A percentile compares a stretch with the other conserved stretches of the same genome.
Evolutionary conservation across 306 rosid genomes (phyloP).

Genomic region (Crotalaria pallida): DNA sequence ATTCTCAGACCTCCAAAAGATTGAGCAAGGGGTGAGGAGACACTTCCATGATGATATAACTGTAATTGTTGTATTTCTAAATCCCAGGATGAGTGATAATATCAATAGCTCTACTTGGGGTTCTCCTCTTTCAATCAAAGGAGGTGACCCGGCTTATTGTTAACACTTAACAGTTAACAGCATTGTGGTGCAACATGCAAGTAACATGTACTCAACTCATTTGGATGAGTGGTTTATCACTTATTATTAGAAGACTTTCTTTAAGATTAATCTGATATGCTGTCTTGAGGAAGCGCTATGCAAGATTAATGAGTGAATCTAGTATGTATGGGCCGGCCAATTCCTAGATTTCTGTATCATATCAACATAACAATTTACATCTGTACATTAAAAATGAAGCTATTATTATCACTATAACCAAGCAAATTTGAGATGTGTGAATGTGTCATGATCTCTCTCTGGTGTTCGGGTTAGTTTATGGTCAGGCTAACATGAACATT

Average conservation of each 20-base stretch:
- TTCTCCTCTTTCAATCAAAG: conserved; percentile 61
- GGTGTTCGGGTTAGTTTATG: background rate
- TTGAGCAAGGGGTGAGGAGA: conserved; percentile 74
- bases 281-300: too few relatives aligned
- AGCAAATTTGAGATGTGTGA: conserved; percentile 1
- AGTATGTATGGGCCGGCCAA: conserved; percentile 25
- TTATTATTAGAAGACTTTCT: too few relatives aligned
- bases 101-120: conserved; percentile 20
- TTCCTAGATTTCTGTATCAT: conserved; percentile 24
- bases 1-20: conserved; percentile 60
- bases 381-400: conserved; percentile 15
- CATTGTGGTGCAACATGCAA: too few relatives aligned
- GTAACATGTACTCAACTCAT: too few relatives aligned
- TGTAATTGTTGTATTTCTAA: conserved; percentile 66
- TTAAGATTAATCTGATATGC: too few relatives aligned
- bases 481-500: background rate
- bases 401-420: background rate
- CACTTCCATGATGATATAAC: conserved; percentile 87
- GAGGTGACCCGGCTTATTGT: conserved; percentile 29
- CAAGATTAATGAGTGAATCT: too few relatives aligned
- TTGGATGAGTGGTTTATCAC: too few relatives aligned
- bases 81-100: conserved; percentile 31
- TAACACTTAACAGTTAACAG: too few relatives aligned
- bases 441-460: background rate
- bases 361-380: background rate